Conservation (phyloP, 2,329 filamentous ascomycete genomes). For the Setomelanomma holmii region DNA sequence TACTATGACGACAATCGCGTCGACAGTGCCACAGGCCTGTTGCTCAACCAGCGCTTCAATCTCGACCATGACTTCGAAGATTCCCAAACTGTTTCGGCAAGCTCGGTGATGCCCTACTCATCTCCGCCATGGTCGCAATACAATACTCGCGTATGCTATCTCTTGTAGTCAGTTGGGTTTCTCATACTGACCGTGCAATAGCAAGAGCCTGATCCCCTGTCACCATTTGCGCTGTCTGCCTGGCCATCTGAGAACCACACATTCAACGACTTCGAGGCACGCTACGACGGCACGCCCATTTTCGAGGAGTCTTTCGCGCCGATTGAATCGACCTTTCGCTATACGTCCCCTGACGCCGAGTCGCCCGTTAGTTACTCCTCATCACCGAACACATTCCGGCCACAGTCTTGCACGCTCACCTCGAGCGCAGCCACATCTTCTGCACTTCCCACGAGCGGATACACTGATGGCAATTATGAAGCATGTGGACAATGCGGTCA, state of each 20-base stretch:
- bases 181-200: neutral
- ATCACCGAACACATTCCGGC: neutral
- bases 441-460: neutral
- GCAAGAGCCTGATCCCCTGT: neutral
- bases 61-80: neutral
- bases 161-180: neutral
- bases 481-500: conserved; percentile 8
- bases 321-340: neutral
- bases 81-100: neutral
- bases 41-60: neutral
- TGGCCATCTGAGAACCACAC: neutral
- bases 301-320: neutral
- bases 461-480: neutral
- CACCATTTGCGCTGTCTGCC: neutral
- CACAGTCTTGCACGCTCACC: neutral
- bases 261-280: neutral
- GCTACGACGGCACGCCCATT: neutral
- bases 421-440: neutral
- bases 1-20: neutral
- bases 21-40: conserved; percentile 1
- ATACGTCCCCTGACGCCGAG: neutral
- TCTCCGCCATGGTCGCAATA: conserved; percentile 12
- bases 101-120: neutral
- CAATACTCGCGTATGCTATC: conserved; percentile 7
- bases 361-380: neutral